These are phyloP conservation scores for Graphiopsis chlorocephala DNA, from an alignment of 2,329 filamentous ascomycete genomes.

Conservation along the genomic window DNA sequence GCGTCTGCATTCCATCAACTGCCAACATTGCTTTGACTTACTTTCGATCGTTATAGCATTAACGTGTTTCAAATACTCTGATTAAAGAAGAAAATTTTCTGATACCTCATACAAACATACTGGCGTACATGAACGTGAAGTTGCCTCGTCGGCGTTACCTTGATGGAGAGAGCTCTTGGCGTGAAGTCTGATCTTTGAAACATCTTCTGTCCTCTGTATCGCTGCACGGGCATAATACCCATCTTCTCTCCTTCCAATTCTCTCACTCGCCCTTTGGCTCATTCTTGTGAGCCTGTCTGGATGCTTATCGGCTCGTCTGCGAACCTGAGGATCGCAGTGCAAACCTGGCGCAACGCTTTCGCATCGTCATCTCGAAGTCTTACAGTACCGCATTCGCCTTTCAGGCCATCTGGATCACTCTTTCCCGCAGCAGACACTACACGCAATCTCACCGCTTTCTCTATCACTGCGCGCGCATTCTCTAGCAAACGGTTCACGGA, in stretches of 20 bases:
- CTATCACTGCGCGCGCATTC: background rate
- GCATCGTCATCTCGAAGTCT: slow-evolving; percentile 9
- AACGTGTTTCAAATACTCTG: background rate
- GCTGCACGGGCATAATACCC: background rate
- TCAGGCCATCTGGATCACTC: background rate
- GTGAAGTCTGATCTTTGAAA: background rate
- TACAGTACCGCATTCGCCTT: background rate
- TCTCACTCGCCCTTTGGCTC: background rate
- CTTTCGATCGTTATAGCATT: background rate
- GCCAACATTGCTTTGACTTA: background rate
- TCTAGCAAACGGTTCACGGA: background rate
- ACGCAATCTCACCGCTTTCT: background rate
- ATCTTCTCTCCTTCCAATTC: background rate
- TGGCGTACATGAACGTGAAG: background rate
- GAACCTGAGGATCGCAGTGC: slow-evolving; percentile 18
- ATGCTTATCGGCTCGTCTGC: slow-evolving; percentile 19
- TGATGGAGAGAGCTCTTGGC: slow-evolving; percentile 2
- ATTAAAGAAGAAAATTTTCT: background rate
- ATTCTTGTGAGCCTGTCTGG: slow-evolving; percentile 17
- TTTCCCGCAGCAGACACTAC: background rate
- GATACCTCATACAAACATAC: background rate
- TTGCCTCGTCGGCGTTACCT: background rate
- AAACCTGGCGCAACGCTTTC: slow-evolving; percentile 12
- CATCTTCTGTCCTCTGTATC: slow-evolving; percentile 1
- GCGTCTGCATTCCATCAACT: background rate